A percentile compares a stretch with the other conserved stretches of the same genome.
Evolutionary conservation across 768 basidiomycete species (phyloP).

Genomic region (Solioccasus polychromus): DNA sequence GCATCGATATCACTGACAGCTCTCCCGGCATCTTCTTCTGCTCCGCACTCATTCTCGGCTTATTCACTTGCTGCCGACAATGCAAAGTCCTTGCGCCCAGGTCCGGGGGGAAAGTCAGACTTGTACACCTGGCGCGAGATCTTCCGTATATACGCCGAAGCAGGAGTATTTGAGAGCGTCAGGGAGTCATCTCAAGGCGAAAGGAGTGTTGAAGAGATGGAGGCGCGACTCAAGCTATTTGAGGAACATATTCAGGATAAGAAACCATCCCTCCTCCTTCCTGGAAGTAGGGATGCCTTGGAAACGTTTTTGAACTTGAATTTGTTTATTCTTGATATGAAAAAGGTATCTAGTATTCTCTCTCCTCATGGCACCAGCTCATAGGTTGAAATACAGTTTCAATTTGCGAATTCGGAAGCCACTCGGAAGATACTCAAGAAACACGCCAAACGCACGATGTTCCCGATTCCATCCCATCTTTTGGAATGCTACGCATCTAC

Average conservation of each 20-base stretch:
- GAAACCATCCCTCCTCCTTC: slow-evolving; percentile 50
- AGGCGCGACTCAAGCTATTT: slow-evolving; percentile 62
- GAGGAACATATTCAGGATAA: slow-evolving; percentile 53
- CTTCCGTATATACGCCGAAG: slow-evolving; percentile 82
- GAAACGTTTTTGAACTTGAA: slow-evolving; percentile 76
- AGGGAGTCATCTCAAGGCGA: slow-evolving; percentile 67
- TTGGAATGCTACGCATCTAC: slow-evolving; percentile 17
- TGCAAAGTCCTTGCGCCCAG: slow-evolving; percentile 38
- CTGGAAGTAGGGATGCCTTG: slow-evolving; percentile 57
- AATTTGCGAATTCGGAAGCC: slow-evolving; percentile 82
- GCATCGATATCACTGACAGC: slow-evolving; percentile 31
- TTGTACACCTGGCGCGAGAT: slow-evolving; percentile 89
- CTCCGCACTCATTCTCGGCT: slow-evolving; percentile 30
- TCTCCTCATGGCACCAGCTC: not conserved
- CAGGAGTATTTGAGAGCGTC: slow-evolving; percentile 78
- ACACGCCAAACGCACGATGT: slow-evolving; percentile 83
- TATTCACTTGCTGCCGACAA: slow-evolving; percentile 27
- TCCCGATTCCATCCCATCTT: slow-evolving; percentile 53
- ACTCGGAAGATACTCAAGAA: slow-evolving; percentile 94
- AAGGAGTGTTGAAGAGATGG: slow-evolving; percentile 64
- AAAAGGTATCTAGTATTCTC: slow-evolving; percentile 50
- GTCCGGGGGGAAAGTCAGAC: slow-evolving; percentile 43
- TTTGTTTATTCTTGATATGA: slow-evolving; percentile 72
- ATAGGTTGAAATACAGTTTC: slow-evolving; percentile 48
- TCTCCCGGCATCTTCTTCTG: slow-evolving; percentile 31